Evolutionary conservation across 805 yeast species (phyloP).

Genomic region (Kluyveromyces siamensis): DNA sequence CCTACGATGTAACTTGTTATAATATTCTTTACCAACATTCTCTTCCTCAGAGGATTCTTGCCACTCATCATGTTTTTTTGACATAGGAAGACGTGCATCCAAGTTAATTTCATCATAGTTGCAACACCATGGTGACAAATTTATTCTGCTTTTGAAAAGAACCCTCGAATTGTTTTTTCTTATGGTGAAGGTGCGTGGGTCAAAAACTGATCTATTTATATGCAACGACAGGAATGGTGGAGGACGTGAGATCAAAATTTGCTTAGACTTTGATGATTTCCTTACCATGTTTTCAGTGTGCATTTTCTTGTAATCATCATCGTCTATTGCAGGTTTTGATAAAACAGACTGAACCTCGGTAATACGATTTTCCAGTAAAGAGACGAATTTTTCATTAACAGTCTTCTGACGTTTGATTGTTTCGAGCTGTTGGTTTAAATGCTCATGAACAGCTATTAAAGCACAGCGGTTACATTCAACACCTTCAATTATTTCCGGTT

Average conservation of each 20-base stretch:
- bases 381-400: slow-evolving; percentile 23
- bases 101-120: slow-evolving; percentile 60
- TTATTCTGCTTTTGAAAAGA: slow-evolving; percentile 60
- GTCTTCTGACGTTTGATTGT: slow-evolving; percentile 18
- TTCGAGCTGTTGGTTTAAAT: slow-evolving; percentile 33
- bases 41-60: slow-evolving; percentile 27
- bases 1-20: slow-evolving; percentile 23
- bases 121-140: slow-evolving; percentile 62
- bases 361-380: slow-evolving; percentile 37
- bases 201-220: slow-evolving; percentile 89
- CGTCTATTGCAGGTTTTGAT: slow-evolving; percentile 60
- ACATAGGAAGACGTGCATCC: slow-evolving; percentile 73
- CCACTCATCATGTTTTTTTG: slow-evolving; percentile 44
- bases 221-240: slow-evolving; percentile 81
- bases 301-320: slow-evolving; percentile 63
- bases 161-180: slow-evolving; percentile 79
- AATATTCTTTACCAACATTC: slow-evolving; percentile 22
- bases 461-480: slow-evolving; percentile 95
- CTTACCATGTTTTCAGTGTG: slow-evolving; percentile 68
- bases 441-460: slow-evolving; percentile 48
- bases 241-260: slow-evolving; percentile 67
- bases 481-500: slow-evolving; percentile 81
- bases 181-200: slow-evolving; percentile 72
- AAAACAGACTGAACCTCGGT: slow-evolving; percentile 45
- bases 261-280: slow-evolving; percentile 76